phyloP scores from a whole-genome alignment of 495 filamentous ascomycete species.

The Pyronema domesticum region DNA sequence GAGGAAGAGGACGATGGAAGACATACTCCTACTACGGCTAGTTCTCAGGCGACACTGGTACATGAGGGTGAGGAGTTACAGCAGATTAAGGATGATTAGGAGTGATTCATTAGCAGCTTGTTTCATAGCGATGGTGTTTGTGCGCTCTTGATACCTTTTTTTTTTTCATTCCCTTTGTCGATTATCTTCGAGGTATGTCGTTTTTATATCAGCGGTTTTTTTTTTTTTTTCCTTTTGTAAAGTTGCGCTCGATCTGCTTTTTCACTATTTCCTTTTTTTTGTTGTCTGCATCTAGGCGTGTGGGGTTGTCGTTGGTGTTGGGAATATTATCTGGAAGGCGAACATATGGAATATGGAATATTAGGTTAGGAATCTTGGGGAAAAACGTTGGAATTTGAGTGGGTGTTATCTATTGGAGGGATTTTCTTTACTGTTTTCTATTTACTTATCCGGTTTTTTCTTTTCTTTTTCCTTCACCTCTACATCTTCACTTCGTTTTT shows the following conservation, averaged over 20 bases:
- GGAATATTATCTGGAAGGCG: no score
- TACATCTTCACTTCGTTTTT: neutral
- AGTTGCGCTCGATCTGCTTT: neutral
- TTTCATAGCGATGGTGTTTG: no score
- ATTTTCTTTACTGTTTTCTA: neutral
- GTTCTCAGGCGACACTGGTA: conserved; percentile 19
- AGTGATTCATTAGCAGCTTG: neutral
- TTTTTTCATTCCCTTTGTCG: neutral
- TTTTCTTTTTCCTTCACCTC: neutral
- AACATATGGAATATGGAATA: no score
- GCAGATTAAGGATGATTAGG: neutral
- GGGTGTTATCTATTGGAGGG: neutral
- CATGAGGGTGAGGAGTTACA: conserved; percentile 19
- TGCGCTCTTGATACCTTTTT: neutral
- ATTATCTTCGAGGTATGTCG: no score
- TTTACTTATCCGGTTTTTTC: neutral
- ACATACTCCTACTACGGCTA: conserved; percentile 22
- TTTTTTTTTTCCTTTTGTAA: no score
- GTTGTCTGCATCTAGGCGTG: neutral
- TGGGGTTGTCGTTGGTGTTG: no score
- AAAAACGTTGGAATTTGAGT: no score
- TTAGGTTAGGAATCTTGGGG: no score
- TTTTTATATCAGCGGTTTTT: no score
- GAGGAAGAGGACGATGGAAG: conserved; percentile 15
- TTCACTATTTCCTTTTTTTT: neutral